Conservation (phyloP, 2,329 filamentous ascomycete species). For the Westerdykella aurantiaca region DNA sequence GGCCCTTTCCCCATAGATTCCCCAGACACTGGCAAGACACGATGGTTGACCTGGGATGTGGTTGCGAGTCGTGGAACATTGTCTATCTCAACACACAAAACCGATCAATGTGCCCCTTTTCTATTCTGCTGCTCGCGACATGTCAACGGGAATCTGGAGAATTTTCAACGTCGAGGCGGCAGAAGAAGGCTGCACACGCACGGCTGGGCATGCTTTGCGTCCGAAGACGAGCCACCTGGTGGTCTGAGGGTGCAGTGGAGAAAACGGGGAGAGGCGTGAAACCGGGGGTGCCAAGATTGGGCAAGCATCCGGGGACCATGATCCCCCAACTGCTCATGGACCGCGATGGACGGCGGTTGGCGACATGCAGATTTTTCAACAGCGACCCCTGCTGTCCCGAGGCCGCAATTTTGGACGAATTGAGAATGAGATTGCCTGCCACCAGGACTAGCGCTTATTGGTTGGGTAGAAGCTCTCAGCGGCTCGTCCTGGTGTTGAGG, state of each 20-base stretch:
- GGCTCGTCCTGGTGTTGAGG: no score
- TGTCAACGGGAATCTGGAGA: not conserved
- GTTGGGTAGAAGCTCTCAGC: not conserved
- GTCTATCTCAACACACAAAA: no score
- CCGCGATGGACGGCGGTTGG: slow-evolving; percentile 10
- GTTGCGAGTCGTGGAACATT: not conserved
- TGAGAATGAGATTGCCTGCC: slow-evolving; percentile 13
- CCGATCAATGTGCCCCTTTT: no score
- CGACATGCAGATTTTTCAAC: slow-evolving; percentile 19
- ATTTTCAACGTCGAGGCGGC: not conserved
- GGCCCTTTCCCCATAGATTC: slow-evolving; percentile 5
- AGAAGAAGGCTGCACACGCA: not conserved
- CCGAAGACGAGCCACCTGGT: not conserved
- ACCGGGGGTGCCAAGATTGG: slow-evolving; percentile 26
- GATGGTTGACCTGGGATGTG: not conserved
- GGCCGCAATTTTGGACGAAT: slow-evolving; percentile 22
- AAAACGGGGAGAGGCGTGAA: slow-evolving; percentile 14
- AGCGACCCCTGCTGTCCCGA: slow-evolving; percentile 13
- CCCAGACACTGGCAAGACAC: not conserved
- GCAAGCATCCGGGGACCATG: slow-evolving; percentile 17
- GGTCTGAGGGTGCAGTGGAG: slow-evolving; percentile 11
- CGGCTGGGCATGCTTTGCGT: no score
- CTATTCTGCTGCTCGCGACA: no score
- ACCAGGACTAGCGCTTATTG: slow-evolving; percentile 13
- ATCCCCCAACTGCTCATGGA: not conserved